A percentile compares a stretch with the other conserved stretches of the same genome.
Evolutionary conservation across 768 basidiomycete species (phyloP).

Genomic region (Amanita muscaria): DNA sequence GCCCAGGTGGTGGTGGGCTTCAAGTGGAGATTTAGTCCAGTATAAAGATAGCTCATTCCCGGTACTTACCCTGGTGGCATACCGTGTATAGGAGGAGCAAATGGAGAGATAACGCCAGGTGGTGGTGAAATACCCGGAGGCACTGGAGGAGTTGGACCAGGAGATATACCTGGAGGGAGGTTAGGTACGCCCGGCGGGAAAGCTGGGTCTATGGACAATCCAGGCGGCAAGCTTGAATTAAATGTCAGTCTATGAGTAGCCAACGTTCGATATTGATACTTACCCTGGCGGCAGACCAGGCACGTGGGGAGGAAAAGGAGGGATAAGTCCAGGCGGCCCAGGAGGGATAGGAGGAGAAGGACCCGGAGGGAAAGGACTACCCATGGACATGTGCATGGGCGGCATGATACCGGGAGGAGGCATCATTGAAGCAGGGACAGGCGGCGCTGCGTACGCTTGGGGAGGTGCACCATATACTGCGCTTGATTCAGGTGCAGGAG

Average conservation of each 20-base stretch:
- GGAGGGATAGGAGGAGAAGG: slow-evolving; percentile 3
- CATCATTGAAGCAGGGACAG: slow-evolving; percentile 23
- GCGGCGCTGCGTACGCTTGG: slow-evolving; percentile 55
- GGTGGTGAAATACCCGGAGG: slow-evolving; percentile 13
- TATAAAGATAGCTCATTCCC: too few relatives aligned
- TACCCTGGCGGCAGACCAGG: slow-evolving; percentile 6
- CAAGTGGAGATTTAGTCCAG: too few relatives aligned
- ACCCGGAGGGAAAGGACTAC: slow-evolving; percentile 12
- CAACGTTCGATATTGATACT: neutral
- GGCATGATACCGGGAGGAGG: slow-evolving; percentile 23
- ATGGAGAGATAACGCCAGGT: slow-evolving; percentile 11
- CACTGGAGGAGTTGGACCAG: too few relatives aligned
- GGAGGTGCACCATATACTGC: slow-evolving; percentile 70
- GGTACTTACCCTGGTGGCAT: too few relatives aligned
- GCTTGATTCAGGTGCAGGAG: slow-evolving; percentile 31
- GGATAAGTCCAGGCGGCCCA: slow-evolving; percentile 6
- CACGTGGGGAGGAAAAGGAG: neutral
- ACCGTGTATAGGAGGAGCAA: too few relatives aligned
- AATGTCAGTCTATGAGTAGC: neutral
- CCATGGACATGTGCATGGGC: slow-evolving; percentile 20
- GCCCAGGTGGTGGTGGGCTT: too few relatives aligned
- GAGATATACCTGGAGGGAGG: too few relatives aligned
- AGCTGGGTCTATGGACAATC: slow-evolving; percentile 7
- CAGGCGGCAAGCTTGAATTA: neutral
- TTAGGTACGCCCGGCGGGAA: slow-evolving; percentile 6